A percentile compares a stretch with the other conserved stretches of the same genome.
These are phyloP conservation scores for Trichoderma arundinaceum DNA, from an alignment of 2,329 filamentous ascomycete species.

Conservation along the genomic window DNA sequence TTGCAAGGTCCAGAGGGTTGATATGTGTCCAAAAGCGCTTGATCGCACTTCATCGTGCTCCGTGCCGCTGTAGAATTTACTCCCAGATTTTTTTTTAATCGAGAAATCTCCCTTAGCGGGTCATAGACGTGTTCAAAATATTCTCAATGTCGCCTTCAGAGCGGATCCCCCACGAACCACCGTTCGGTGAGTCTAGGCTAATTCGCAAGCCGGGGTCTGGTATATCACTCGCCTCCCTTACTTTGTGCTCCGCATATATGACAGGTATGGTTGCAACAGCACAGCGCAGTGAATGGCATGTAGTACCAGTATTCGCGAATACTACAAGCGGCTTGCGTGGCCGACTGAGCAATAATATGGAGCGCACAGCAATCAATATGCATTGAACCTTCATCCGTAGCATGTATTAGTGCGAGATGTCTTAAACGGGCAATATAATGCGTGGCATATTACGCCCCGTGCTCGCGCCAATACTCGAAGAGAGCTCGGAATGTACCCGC, in stretches of 20 bases:
- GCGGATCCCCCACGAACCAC: conserved; percentile 29
- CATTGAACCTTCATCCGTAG: neutral
- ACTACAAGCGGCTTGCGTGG: neutral
- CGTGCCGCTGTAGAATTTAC: neutral
- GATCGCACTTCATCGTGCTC: neutral
- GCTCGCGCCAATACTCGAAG: neutral
- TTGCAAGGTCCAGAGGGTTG: neutral
- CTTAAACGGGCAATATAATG: neutral
- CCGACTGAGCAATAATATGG: neutral
- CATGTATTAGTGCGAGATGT: neutral
- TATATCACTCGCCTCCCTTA: conserved; percentile 20
- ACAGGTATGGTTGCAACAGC: conserved; percentile 8
- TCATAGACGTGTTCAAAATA: conserved; percentile 19
- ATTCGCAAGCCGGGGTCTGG: conserved; percentile 1
- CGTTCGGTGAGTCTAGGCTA: conserved; percentile 24
- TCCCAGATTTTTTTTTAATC: neutral
- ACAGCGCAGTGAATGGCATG: neutral
- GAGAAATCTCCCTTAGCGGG: conserved; percentile 21
- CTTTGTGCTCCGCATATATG: conserved; percentile 12
- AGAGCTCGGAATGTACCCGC: neutral
- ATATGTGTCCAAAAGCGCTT: neutral
- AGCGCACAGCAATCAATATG: neutral
- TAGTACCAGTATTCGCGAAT: conserved; percentile 1
- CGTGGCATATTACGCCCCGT: neutral
- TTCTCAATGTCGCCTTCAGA: conserved; percentile 26